Evolutionary conservation across 129 eudicot species (phyloP).

Genomic region (Saposhnikovia divaricata): DNA sequence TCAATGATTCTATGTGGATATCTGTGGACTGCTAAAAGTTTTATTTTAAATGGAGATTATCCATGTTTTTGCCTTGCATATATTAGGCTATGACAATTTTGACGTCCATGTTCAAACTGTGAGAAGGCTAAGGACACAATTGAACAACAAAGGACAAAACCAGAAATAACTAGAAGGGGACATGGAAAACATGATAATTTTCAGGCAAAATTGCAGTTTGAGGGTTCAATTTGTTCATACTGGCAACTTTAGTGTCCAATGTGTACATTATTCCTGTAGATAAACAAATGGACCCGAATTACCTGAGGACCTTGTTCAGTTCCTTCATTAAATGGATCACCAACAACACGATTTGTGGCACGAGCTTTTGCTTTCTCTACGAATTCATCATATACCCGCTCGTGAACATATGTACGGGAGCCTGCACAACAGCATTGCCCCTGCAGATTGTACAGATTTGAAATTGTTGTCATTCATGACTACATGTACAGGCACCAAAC

Average conservation of each 20-base stretch:
- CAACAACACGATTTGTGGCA: slow-evolving; percentile 48
- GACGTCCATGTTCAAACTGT: neutral
- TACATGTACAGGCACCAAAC: neutral
- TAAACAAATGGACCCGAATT: neutral
- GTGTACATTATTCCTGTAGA: neutral
- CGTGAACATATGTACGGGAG: slow-evolving; percentile 61
- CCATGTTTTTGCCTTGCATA: neutral
- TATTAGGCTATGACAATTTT: neutral
- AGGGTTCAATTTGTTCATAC: neutral
- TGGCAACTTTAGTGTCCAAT: neutral
- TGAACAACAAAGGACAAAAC: neutral
- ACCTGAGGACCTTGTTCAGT: slow-evolving; percentile 74
- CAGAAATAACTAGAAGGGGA: neutral
- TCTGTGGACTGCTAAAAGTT: neutral
- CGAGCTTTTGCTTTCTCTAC: slow-evolving; percentile 51
- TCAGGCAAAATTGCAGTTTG: neutral
- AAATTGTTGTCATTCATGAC: neutral
- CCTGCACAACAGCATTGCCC: slow-evolving; percentile 82
- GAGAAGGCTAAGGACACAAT: neutral
- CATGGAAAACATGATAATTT: neutral
- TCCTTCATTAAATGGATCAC: slow-evolving; percentile 59
- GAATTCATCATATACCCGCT: slow-evolving; percentile 53
- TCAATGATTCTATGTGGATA: neutral
- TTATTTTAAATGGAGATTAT: neutral
- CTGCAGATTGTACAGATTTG: slow-evolving; percentile 15